Conservation (phyloP, 805 yeast genomes). For the Clavispora carvajalis region DNA sequence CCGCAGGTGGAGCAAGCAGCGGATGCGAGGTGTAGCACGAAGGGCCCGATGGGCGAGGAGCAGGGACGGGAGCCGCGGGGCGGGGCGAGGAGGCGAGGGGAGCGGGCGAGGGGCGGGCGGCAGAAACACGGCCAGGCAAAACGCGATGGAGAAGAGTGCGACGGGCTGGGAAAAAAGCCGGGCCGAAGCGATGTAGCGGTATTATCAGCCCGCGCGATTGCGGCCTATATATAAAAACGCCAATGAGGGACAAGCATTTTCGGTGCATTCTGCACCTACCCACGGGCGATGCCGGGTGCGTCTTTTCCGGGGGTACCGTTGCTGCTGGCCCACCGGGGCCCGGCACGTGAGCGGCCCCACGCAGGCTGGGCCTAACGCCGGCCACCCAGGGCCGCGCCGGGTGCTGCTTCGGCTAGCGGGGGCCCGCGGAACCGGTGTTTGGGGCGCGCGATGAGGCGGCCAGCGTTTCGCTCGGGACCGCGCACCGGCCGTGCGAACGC, state of each 20-base stretch:
- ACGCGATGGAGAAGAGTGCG: neutral
- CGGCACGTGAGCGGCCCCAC: too few species aligned
- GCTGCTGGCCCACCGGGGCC: neutral
- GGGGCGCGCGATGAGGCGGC: too few species aligned
- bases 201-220: neutral
- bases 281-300: slow-evolving; percentile 7
- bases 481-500: too few species aligned
- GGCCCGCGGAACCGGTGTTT: neutral
- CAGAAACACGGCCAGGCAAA: neutral
- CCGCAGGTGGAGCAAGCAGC: too few species aligned
- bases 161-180: neutral
- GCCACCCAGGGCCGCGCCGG: too few species aligned
- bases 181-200: slow-evolving; percentile 1
- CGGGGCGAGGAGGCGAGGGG: neutral
- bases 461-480: neutral
- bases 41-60: too few species aligned
- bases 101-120: neutral
- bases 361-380: too few species aligned
- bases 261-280: slow-evolving; percentile 2
- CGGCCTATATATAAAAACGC: slow-evolving; percentile 1
- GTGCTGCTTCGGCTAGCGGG: too few species aligned
- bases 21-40: too few species aligned
- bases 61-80: neutral
- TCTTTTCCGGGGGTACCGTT: neutral
- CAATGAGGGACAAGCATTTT: slow-evolving; percentile 2